These are phyloP conservation scores for Colletotrichum sp. DNA, from an alignment of 2,329 filamentous ascomycete genomes.

Conservation along the genomic window DNA sequence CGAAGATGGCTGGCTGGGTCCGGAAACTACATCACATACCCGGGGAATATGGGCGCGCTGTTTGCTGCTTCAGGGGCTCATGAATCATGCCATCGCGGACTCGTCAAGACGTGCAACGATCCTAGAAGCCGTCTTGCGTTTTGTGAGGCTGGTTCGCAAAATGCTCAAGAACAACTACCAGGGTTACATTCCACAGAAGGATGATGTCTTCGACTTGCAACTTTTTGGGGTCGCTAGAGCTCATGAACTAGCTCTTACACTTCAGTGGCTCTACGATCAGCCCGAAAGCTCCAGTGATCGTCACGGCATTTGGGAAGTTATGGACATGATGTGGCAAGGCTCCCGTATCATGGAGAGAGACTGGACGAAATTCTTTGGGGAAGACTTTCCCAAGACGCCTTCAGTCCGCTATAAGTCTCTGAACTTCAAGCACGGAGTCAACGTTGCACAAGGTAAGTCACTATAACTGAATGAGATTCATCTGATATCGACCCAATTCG, in stretches of 20 bases:
- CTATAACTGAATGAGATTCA: not conserved
- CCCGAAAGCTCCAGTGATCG: slow-evolving; percentile 26
- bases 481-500: not conserved
- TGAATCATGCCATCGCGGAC: slow-evolving; percentile 54
- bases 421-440: slow-evolving; percentile 46
- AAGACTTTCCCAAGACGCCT: not conserved
- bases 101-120: slow-evolving; percentile 44
- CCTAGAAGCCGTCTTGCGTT: slow-evolving; percentile 54
- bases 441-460: slow-evolving; percentile 45
- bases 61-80: slow-evolving; percentile 52
- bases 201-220: slow-evolving; percentile 44
- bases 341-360: slow-evolving; percentile 28
- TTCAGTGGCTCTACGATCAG: slow-evolving; percentile 45
- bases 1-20: slow-evolving; percentile 63
- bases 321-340: slow-evolving; percentile 41
- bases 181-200: slow-evolving; percentile 50
- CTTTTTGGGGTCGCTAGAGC: slow-evolving; percentile 38
- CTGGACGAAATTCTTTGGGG: slow-evolving; percentile 37
- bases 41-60: slow-evolving; percentile 60
- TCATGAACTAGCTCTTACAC: slow-evolving; percentile 42
- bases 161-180: slow-evolving; percentile 61
- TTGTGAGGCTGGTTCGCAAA: slow-evolving; percentile 52
- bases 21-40: slow-evolving; percentile 44
- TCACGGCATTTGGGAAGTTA: slow-evolving; percentile 40
- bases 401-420: slow-evolving; percentile 33